Conservation (phyloP, 1,284 basidiomycete species). For the Puccinia horiana region DNA sequence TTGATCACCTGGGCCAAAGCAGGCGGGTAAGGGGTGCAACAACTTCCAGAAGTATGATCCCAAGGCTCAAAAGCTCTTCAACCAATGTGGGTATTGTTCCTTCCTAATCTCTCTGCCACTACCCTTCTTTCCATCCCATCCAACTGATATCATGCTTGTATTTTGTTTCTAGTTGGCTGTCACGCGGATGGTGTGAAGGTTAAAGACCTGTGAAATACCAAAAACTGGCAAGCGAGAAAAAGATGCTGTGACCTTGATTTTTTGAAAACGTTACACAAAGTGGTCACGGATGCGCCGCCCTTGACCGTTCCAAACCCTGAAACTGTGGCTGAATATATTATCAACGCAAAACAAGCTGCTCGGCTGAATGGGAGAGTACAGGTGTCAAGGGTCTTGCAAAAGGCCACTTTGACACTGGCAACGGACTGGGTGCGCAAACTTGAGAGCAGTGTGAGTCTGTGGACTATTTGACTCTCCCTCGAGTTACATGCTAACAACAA, state of each 20-base stretch:
- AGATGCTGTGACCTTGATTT: not conserved
- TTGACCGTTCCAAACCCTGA: not conserved
- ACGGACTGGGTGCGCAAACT: not conserved
- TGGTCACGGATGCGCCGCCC: not conserved
- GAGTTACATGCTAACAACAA: no score
- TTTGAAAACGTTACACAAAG: not conserved
- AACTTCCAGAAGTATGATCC: constrained; percentile 5
- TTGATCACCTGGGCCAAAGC: not conserved
- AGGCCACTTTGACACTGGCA: not conserved
- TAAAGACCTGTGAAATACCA: not conserved
- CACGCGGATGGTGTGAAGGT: not conserved
- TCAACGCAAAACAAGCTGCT: not conserved
- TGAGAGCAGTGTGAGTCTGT: not conserved
- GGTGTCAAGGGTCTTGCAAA: not conserved
- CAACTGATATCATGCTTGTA: no score
- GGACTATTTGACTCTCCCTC: no score
- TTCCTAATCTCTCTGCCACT: not conserved
- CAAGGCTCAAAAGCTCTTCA: not conserved
- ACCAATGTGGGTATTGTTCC: not conserved
- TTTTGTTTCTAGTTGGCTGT: not conserved
- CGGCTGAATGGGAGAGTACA: not conserved
- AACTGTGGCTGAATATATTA: not conserved
- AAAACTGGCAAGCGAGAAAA: not conserved
- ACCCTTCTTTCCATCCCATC: not conserved
- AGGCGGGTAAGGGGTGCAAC: not conserved